These are phyloP conservation scores for Trichophyton rubrum DNA, from an alignment of 2,329 filamentous ascomycete genomes.

Conservation along the genomic window DNA sequence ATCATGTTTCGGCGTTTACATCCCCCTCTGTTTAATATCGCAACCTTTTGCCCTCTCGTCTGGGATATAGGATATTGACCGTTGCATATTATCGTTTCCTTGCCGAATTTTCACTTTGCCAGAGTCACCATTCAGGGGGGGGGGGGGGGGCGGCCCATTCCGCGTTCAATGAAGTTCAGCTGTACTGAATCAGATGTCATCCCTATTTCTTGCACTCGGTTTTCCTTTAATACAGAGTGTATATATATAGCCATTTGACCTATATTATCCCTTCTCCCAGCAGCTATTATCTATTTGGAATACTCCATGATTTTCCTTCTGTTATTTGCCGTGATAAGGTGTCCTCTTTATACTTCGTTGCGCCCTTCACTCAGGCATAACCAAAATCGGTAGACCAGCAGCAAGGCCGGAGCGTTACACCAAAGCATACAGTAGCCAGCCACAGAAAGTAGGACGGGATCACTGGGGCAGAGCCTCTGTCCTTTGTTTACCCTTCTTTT, in stretches of 20 bases:
- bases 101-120: background rate
- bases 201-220: background rate
- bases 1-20: slow-evolving; percentile 1
- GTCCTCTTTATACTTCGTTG: too few relatives aligned
- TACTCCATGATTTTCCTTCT: background rate
- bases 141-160: background rate
- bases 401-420: too few relatives aligned
- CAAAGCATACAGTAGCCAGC: too few relatives aligned
- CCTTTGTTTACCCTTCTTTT: too few relatives aligned
- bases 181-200: background rate
- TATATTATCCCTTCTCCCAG: background rate
- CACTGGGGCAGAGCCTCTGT: too few relatives aligned
- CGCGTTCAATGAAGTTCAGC: background rate
- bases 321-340: too few relatives aligned
- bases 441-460: too few relatives aligned
- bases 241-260: background rate
- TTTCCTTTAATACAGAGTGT: background rate
- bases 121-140: background rate
- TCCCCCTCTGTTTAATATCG: background rate
- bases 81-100: background rate
- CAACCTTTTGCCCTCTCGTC: background rate
- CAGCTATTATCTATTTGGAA: background rate
- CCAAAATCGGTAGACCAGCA: too few relatives aligned
- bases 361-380: too few relatives aligned
- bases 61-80: slow-evolving; percentile 4